Base-by-base conservation (phyloP, 1,284 basidiomycete species). In the Ustilago crameri region DNA sequence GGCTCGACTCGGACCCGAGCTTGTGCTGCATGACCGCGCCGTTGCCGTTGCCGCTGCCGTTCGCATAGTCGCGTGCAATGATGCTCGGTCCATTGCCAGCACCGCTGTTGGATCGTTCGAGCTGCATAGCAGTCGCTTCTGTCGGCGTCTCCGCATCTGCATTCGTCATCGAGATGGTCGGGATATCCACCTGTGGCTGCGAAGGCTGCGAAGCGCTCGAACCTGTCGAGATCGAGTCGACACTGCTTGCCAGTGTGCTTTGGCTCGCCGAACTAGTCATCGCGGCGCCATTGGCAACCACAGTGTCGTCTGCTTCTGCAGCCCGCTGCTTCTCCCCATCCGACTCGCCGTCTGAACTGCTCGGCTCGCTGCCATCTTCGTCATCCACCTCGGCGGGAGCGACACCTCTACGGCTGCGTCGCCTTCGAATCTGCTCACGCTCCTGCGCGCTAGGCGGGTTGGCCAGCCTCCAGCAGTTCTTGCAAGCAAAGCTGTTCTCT, bases 401-500 rank as follows among this genome's bases (percentile, higher is more conserved):
- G 14, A 56, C 60, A 40, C 78, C 72, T 64, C 81, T 26, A 79
- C 82, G 35, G 76, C 83, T 15, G 80, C 84, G 9, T 81, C 84
- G 27, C 63, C 82, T 54, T 83, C 74, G 83, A 80, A 66, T 86
- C 82, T 77, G 57, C 47, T 74, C 68, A 17, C 67, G 42, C 38
- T 77, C 75, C 37, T 63, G 66, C 8, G 65, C 64, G 14, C 64
- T 63, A 7, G 70, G 74, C 17, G 90, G 90, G 75, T 92, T 89
- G 42, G 88, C 89, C 45, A 91, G 88, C 85, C 93, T 92, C 94
- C 94, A 97, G 85, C 94, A 97, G 57, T 91, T 88, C 74, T 91
- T 88, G 83, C 94, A 97, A 0, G 93, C 92, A 65, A 96, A 95
- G 85, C 90, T 91, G 78, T 97, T 96, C 74, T 95, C 93, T 0